Conservation (phyloP, 441 rosid species). For the Corymbia citriodora region DNA sequence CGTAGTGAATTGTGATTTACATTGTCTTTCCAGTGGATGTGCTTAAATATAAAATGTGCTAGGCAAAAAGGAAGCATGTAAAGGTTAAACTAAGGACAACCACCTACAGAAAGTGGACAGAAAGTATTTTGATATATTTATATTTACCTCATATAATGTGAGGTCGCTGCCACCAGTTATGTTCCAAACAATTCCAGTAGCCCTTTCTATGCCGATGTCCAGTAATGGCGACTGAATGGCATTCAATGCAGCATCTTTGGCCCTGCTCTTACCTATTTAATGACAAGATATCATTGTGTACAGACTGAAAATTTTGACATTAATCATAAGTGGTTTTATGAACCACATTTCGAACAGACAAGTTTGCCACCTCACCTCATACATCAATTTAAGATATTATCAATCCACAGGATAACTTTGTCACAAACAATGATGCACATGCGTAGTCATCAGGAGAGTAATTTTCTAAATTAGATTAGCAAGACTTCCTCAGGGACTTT, state of each 20-base stretch:
- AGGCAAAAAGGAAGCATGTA: not conserved
- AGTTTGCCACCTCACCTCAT: not conserved
- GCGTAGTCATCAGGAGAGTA: not conserved
- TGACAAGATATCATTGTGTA: not conserved
- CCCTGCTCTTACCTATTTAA: conserved; percentile 78
- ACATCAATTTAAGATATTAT: not conserved
- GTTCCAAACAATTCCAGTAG: conserved; percentile 98
- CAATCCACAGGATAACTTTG: not conserved
- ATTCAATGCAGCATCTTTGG: conserved; percentile 96
- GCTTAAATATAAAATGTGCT: not conserved
- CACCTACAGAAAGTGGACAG: not conserved
- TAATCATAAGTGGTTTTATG: not conserved
- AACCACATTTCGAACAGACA: not conserved
- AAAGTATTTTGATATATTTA: not conserved
- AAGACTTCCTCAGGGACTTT: not conserved
- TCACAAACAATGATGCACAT: not conserved
- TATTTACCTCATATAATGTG: conserved; percentile 91
- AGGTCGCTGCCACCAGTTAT: conserved; percentile 93
- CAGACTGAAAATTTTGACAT: not conserved
- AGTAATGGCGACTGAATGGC: conserved; percentile 94
- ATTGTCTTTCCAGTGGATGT: not conserved
- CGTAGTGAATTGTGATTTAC: not conserved
- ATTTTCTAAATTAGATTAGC: not conserved
- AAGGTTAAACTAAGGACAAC: not conserved
- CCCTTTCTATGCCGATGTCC: conserved; percentile 95